Evolutionary conservation across 1,284 basidiomycete genomes (phyloP), one percentile per base, ranked within the genome.

Genomic region (Xerocomus minutiporus): DNA sequence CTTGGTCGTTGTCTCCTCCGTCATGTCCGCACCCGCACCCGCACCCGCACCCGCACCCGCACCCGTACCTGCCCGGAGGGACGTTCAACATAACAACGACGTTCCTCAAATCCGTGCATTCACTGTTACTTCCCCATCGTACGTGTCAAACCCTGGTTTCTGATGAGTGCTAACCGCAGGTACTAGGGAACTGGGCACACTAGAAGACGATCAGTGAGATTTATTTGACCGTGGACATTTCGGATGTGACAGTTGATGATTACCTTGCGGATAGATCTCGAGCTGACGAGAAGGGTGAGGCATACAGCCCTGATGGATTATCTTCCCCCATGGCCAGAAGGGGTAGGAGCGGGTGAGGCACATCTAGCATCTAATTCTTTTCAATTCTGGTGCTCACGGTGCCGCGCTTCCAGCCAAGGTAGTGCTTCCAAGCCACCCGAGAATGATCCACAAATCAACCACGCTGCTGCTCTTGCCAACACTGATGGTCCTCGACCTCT

Each of bases 261-360:
- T 11, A 40, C 20, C 5, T 23, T 40, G 38, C 11, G 38, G 20
- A 40, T 40, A 40, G 38, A 13, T 20, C 11, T 40, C 17, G 1
- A 23, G 38, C 38, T 39, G 20, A 15, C 63, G 26, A 71, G 38
- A 40, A 25, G 38, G 4, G 38, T 34, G 61, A 67, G 8, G 61
- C 40, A 8, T 66, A 8, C 25, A 15, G 12, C 23, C 39, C 8
- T 25, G 5, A 5, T 23, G 39, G 7, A 9, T 15, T 7, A 25
- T 25, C 9, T 25, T 38, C 6, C 36, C n/a, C 12, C 39, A 12
- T 13, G 12, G 11, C 23, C 23, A 41, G 5, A 41, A 41, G 11
- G 26, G 20, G 38, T 20, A 9, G 36, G 6, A 8, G 20, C 20
- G 9, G 17, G 38, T 40, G 20, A 20, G 20, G 20, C 38, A 40